phyloP scores from a whole-genome alignment of 164 flowering plant genomes.

The Liriodendron chinense region DNA sequence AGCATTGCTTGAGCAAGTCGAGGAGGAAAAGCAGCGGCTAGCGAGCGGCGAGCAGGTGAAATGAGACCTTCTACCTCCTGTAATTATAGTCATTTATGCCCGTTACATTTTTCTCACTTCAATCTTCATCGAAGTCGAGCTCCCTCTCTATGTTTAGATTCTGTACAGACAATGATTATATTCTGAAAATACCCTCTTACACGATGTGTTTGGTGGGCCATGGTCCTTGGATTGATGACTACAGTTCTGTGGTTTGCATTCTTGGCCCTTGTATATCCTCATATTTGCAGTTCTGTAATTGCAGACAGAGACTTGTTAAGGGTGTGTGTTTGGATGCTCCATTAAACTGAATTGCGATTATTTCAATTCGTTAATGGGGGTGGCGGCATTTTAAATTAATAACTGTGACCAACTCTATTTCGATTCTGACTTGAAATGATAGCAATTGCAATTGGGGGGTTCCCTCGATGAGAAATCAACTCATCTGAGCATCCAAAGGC shows the following conservation, averaged over 20 bases:
- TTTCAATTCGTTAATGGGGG: too few species aligned
- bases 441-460: too few species aligned
- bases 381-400: too few species aligned
- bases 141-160: neutral
- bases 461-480: too few species aligned
- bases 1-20: constrained; percentile 83
- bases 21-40: constrained; percentile 69
- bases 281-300: too few species aligned
- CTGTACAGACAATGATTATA: constrained; percentile 15
- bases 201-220: neutral
- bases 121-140: neutral
- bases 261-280: too few species aligned
- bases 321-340: neutral
- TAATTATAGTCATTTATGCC: neutral
- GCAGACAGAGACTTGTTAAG: neutral
- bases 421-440: too few species aligned
- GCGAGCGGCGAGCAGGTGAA: constrained; percentile 47
- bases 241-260: too few species aligned
- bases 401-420: too few species aligned
- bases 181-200: neutral
- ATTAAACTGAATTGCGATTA: too few species aligned
- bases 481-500: too few species aligned
- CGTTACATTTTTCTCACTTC: neutral
- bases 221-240: neutral
- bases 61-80: constrained; percentile 5